Evolutionary conservation across 1,284 basidiomycete genomes (phyloP).

Genomic region (Pseudozyma hubeiensis): DNA sequence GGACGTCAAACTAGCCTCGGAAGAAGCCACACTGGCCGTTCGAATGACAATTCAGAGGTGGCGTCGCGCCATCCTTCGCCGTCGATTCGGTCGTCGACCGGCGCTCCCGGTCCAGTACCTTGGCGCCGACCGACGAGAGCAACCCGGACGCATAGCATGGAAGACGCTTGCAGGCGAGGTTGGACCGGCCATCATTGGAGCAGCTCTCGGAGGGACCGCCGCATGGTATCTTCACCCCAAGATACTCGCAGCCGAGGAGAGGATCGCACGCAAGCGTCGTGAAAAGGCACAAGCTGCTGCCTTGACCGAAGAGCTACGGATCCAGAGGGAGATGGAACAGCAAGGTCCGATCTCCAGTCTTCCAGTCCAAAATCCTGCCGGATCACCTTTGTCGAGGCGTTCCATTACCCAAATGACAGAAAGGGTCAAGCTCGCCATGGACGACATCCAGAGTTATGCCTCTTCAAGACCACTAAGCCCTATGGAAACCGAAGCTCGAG

Average conservation of each 20-base stretch:
- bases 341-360: too few relatives aligned
- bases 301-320: too few relatives aligned
- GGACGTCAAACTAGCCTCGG: not conserved
- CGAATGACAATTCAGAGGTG: not conserved
- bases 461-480: not conserved
- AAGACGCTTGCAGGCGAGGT: not conserved
- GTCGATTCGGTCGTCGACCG: not conserved
- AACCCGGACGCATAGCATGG: not conserved
- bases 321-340: too few relatives aligned
- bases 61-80: not conserved
- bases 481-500: slow-evolving; percentile 6
- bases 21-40: not conserved
- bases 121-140: not conserved
- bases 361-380: not conserved
- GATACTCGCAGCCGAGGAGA: too few relatives aligned
- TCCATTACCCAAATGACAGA: not conserved
- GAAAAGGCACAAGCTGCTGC: too few relatives aligned
- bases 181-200: not conserved
- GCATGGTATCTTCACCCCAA: too few relatives aligned
- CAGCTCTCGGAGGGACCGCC: too few relatives aligned
- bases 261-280: too few relatives aligned
- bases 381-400: not conserved
- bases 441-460: slow-evolving; percentile 15
- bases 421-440: not conserved
- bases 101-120: not conserved